Conservation (phyloP, 805 yeast species). For the Metschnikowia reukaufii region DNA sequence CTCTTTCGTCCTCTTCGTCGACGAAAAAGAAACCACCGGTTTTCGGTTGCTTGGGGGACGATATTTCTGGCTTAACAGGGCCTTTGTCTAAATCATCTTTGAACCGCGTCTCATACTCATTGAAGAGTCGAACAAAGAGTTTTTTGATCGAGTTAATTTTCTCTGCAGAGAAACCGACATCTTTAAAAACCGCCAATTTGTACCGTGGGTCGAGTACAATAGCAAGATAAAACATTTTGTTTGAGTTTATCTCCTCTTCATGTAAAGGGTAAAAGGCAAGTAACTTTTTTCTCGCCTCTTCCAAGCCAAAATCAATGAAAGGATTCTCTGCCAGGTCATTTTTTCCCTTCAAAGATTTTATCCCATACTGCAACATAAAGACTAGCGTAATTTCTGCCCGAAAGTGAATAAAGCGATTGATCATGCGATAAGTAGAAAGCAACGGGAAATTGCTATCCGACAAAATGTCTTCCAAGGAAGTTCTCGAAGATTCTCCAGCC, state of each 20-base stretch:
- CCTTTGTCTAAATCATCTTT: no score
- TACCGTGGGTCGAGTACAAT: slow-evolving; percentile 1
- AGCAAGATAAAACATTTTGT: slow-evolving; percentile 2
- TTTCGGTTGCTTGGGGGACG: no score
- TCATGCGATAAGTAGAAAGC: slow-evolving; percentile 8
- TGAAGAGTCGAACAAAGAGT: no score
- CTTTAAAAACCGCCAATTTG: background rate
- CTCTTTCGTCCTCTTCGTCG: no score
- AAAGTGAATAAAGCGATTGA: slow-evolving; percentile 1
- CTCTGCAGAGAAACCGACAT: no score
- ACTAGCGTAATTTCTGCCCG: background rate
- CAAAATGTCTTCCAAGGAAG: background rate
- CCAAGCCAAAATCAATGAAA: background rate
- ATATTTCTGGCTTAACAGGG: no score
- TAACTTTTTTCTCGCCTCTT: background rate
- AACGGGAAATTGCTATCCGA: background rate
- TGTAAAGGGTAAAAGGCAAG: background rate
- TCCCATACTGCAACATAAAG: background rate
- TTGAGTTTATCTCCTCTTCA: background rate
- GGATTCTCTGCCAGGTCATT: background rate
- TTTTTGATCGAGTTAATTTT: no score
- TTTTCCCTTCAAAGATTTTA: background rate
- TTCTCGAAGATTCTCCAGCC: background rate
- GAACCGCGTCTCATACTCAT: no score
- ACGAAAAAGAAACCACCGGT: no score